Evolutionary conservation across 371 early-diverging fungal genomes (phyloP).

Genomic region (Rhizopus delemar): DNA sequence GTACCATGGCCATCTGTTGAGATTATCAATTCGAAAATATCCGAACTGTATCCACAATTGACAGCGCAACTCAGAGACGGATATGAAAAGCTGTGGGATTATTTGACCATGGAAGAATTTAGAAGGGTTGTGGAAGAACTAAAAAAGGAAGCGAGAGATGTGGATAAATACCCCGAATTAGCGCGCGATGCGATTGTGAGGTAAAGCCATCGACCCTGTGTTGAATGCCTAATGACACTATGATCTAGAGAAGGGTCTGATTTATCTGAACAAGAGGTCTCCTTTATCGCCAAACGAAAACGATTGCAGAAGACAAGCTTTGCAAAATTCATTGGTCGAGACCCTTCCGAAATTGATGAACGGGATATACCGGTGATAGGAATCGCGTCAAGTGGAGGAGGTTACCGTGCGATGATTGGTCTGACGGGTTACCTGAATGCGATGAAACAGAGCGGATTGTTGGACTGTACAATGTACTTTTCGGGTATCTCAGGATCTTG

Average conservation of each 20-base stretch:
- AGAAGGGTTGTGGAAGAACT: conserved; percentile 33
- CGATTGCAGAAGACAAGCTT: conserved; percentile 53
- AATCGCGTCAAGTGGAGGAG: conserved; percentile 73
- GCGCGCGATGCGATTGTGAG: conserved; percentile 33
- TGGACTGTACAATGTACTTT: conserved; percentile 63
- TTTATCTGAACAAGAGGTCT: conserved; percentile 48
- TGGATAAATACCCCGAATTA: conserved; percentile 31
- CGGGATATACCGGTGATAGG: conserved; percentile 69
- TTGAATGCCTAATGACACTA: conserved; percentile 19
- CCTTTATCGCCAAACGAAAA: conserved; percentile 49
- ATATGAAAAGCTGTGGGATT: conserved; percentile 38
- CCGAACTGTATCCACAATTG: conserved; percentile 30
- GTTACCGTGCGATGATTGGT: conserved; percentile 73
- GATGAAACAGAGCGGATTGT: conserved; percentile 56
- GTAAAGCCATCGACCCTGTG: conserved; percentile 21
- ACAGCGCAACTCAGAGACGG: conserved; percentile 30
- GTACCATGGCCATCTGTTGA: conserved; percentile 27
- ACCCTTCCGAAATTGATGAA: conserved; percentile 51
- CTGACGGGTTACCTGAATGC: conserved; percentile 60
- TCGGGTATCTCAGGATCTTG: conserved; percentile 64
- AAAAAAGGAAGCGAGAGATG: conserved; percentile 20
- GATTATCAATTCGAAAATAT: conserved; percentile 24
- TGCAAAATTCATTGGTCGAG: conserved; percentile 68
- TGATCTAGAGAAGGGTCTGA: conserved; percentile 34
- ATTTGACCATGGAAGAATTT: conserved; percentile 43